phyloP scores from a whole-genome alignment of 257 asterid genomes.

The Perilla frutescens region DNA sequence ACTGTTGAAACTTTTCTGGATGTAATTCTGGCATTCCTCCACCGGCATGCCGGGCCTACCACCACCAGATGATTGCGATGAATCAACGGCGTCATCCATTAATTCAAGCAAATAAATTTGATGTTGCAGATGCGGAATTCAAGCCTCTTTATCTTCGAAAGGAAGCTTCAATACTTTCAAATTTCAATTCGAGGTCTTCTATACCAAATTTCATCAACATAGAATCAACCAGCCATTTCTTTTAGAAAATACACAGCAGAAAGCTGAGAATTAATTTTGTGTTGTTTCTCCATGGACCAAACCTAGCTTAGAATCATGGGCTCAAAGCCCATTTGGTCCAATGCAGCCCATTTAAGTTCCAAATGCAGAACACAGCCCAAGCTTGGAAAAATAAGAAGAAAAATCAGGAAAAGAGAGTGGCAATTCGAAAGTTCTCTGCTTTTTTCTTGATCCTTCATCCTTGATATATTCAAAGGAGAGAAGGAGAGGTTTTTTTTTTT shows the following conservation, averaged over 20 bases:
- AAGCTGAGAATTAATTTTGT: not conserved
- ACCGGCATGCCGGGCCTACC: conserved; percentile 47
- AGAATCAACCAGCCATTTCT: too few species aligned
- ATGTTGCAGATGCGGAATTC: too few species aligned
- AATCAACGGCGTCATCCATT: conserved; percentile 22
- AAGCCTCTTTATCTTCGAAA: too few species aligned
- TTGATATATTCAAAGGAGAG: conserved; percentile 19
- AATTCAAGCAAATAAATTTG: not conserved
- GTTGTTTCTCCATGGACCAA: not conserved
- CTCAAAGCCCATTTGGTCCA: not conserved
- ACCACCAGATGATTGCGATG: conserved; percentile 4
- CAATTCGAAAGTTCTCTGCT: conserved; percentile 20
- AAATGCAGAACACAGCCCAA: not conserved
- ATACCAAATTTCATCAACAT: too few species aligned
- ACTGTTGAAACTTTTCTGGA: conserved; percentile 46
- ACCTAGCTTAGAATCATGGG: not conserved
- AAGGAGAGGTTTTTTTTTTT: not conserved
- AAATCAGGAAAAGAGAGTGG: not conserved
- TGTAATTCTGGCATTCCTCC: conserved; percentile 61
- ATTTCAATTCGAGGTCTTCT: too few species aligned
- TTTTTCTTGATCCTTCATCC: not conserved
- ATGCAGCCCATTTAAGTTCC: not conserved
- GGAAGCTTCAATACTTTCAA: too few species aligned
- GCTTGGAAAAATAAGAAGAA: not conserved
- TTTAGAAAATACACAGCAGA: not conserved